Conservation (phyloP, 208 protist genomes). For the Wallacemonas sp. region DNA sequence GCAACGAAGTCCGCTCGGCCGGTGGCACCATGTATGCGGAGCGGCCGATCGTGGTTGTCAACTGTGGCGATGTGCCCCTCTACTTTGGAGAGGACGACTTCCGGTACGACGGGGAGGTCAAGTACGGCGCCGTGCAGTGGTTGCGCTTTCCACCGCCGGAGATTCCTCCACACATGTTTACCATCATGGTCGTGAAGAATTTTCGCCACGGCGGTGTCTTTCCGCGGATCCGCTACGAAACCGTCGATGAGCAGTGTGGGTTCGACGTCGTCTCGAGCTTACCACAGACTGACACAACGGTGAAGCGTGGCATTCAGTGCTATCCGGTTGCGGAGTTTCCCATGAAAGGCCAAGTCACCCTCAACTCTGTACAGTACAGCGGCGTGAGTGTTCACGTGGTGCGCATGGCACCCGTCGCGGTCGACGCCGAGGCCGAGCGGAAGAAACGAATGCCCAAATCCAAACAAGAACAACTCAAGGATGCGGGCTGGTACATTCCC, state of each 20-base stretch:
- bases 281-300: background rate
- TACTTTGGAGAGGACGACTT: conserved; percentile 36
- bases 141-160: conserved; percentile 45
- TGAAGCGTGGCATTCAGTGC: conserved; percentile 9
- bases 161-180: conserved; percentile 38
- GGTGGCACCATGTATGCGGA: conserved; percentile 7
- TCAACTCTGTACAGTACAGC: conserved; percentile 5
- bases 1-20: background rate
- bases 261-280: conserved; percentile 16
- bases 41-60: conserved; percentile 29
- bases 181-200: conserved; percentile 16
- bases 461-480: background rate
- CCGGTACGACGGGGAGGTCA: background rate
- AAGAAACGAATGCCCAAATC: background rate
- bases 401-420: background rate
- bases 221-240: conserved; percentile 41
- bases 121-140: conserved; percentile 25
- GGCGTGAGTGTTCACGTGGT: background rate
- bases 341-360: background rate
- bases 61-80: conserved; percentile 39
- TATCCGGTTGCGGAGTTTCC: conserved; percentile 1
- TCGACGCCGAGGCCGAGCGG: background rate
- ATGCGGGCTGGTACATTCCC: background rate
- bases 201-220: conserved; percentile 8
- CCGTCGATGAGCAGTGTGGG: conserved; percentile 26